These are phyloP conservation scores for Hygrophorus russula DNA, from an alignment of 768 basidiomycete genomes.

Conservation along the genomic window DNA sequence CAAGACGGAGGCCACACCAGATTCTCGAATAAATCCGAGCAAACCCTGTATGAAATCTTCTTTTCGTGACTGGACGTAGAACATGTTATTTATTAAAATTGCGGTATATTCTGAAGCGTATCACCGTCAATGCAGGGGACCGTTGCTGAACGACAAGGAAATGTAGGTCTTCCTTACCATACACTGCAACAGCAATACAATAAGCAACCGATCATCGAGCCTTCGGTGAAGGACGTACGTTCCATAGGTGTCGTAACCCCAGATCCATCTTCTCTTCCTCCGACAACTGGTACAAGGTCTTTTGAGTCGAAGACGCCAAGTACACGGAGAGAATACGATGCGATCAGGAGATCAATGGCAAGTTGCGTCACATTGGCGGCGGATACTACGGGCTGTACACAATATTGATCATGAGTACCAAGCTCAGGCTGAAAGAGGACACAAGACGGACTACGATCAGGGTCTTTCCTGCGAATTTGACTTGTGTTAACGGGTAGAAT, in stretches of 20 bases:
- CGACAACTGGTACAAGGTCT: slow-evolving; percentile 60
- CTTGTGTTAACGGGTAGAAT: slow-evolving; percentile 16
- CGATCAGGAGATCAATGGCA: slow-evolving; percentile 61
- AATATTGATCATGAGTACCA: slow-evolving; percentile 7
- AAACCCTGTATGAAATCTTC: slow-evolving; percentile 51
- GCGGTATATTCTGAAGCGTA: neutral
- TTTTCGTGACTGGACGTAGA: slow-evolving; percentile 43
- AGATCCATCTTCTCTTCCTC: slow-evolving; percentile 51
- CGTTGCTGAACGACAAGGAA: slow-evolving; percentile 68
- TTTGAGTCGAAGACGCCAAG: slow-evolving; percentile 55
- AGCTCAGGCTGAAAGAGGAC: slow-evolving; percentile 1
- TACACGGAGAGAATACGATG: slow-evolving; percentile 46
- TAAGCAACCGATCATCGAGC: neutral
- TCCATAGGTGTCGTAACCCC: slow-evolving; percentile 67
- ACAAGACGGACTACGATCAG: slow-evolving; percentile 31
- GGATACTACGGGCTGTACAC: slow-evolving; percentile 56
- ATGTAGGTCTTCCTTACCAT: slow-evolving; percentile 36
- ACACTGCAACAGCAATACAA: slow-evolving; percentile 35
- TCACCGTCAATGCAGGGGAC: slow-evolving; percentile 69
- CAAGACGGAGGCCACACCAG: slow-evolving; percentile 39
- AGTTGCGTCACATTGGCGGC: slow-evolving; percentile 77
- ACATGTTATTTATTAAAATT: slow-evolving; percentile 1
- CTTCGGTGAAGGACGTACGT: slow-evolving; percentile 31
- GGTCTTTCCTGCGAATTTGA: slow-evolving; percentile 25
- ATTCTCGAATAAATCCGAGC: slow-evolving; percentile 41